Base-by-base conservation (phyloP, 306 rosid species). In the Vigna reflexopilosa region DNA sequence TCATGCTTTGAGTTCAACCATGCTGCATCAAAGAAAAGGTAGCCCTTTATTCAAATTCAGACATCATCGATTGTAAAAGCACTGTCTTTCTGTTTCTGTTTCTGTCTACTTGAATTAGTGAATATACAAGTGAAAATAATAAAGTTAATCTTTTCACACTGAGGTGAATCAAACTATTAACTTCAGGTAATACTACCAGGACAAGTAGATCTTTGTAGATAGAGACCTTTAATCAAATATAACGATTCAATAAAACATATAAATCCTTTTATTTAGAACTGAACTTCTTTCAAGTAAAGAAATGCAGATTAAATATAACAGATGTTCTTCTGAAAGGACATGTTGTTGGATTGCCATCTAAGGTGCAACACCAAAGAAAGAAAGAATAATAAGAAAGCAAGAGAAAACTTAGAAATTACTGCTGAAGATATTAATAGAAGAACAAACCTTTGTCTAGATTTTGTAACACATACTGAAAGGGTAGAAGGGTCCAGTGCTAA, bases 391-490 rank as follows among this genome's bases (percentile, higher is more conserved):
- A 9, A 5, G 7, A 32, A n/a, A 40, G 45, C 45, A 40, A 11
- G 8, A 24, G 7, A 26, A 28, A 44, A 30, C 6, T 44, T 9
- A 17, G 6, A 77, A 1, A 58, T 16, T 48, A 59, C 15, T 28
- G 22, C 9, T 2, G 3, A 20, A 20, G 67, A 45, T 9, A 6
- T 20, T 26, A 8, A 58, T 2, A 47, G 14, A 40, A 8, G 24
- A 6, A 44, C 77, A 70, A 17, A 92, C 97, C 91, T 77, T 87
- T 83, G 58, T 70, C 69, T 45, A 87, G 75, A 15, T 72, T 89
- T 17, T 17, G 19, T 17, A 17, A 17, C 19, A 17, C 19, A 17
- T 17, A 17, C 19, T 17, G 19, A 17, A 17, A 17, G 19, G 19
- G 19, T 17, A 17, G 19, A 17, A 17, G 19, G 19, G 19, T 17